Base-by-base conservation (phyloP, 116 monocot genomes). In the Dioscorea cayenensis region DNA sequence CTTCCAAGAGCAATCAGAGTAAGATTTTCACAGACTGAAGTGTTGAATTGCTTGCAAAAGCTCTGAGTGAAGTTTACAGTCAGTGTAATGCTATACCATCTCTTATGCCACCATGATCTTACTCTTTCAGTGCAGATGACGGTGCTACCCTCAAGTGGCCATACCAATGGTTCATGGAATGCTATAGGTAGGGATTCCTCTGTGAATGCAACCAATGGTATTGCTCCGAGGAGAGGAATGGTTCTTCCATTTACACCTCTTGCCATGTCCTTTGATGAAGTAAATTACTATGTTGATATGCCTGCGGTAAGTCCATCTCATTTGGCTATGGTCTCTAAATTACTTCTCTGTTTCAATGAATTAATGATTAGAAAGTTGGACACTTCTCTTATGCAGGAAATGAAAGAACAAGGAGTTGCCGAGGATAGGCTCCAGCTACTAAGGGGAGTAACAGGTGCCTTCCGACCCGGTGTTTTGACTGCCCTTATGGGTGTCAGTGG, bases 401-500 rank as follows among this genome's bases (percentile, higher is more conserved):
- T 89, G 89, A 86, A 83, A 71, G 77, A 76, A 28, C 80, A 89
- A 81, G 89, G 89, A 55, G 78, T 86, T 14, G 22, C 66, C 7
- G 83, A 83, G 50, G 80, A 85, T 43, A 80, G 86, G 62, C 86
- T 89, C 5, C 86, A 89, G 50, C 70, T 89, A 25, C 74, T 89
- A 18, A 83, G 78, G 43, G 83, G 76, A 1, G 89, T 89, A 29
- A 86, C 81, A 0, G 83, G 83, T 23, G 76, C 89, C 38, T 89
- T 89, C 35, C 59, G 80, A 8, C 89, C 89, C 5, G 89, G 86
- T 48, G 74, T 89, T 5, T 68, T 89, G n/a, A 89, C 89, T 32
- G 89, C 89, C 25, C 85, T 89, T 66, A 89, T 89, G 89, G 89
- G 89, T n/a, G 89, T 89, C 6, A 89, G 89, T 68, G 89, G 89